These are phyloP conservation scores for Bacidia gigantensis DNA, from an alignment of 495 filamentous ascomycete species.

Conservation along the genomic window DNA sequence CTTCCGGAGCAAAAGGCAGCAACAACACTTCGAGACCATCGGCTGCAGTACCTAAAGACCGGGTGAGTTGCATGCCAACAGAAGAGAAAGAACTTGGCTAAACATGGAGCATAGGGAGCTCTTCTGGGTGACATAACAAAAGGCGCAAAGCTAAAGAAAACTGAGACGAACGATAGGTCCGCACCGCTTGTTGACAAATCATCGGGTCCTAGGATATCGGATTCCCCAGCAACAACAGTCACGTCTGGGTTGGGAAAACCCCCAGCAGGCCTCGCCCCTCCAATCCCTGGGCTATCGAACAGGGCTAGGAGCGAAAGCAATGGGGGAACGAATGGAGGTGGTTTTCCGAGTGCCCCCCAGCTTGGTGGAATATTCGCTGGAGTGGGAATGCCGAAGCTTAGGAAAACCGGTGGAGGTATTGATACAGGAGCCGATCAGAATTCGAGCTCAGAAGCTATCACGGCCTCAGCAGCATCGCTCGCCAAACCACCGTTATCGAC, in stretches of 20 bases:
- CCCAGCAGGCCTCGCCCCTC: constrained; percentile 60
- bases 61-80: constrained; percentile 33
- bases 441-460: constrained; percentile 69
- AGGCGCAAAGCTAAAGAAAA: constrained; percentile 67
- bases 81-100: constrained; percentile 14
- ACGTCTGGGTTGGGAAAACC: constrained; percentile 32
- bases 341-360: constrained; percentile 52
- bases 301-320: constrained; percentile 61
- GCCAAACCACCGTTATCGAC: constrained; percentile 47
- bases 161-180: constrained; percentile 89
- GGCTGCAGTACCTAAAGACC: constrained; percentile 33
- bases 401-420: constrained; percentile 76
- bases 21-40: constrained; percentile 34
- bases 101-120: constrained; percentile 51
- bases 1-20: constrained; percentile 25
- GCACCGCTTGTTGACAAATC: constrained; percentile 55
- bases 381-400: constrained; percentile 79
- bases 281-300: constrained; percentile 44
- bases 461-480: constrained; percentile 44
- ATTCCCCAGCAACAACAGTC: constrained; percentile 73
- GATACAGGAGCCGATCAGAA: constrained; percentile 74
- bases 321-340: constrained; percentile 33
- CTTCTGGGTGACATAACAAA: constrained; percentile 83
- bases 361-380: constrained; percentile 81
- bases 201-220: constrained; percentile 44